Evolutionary conservation across 176 grass and related monocot species (phyloP).

Genomic region (Luzula sylvatica): DNA sequence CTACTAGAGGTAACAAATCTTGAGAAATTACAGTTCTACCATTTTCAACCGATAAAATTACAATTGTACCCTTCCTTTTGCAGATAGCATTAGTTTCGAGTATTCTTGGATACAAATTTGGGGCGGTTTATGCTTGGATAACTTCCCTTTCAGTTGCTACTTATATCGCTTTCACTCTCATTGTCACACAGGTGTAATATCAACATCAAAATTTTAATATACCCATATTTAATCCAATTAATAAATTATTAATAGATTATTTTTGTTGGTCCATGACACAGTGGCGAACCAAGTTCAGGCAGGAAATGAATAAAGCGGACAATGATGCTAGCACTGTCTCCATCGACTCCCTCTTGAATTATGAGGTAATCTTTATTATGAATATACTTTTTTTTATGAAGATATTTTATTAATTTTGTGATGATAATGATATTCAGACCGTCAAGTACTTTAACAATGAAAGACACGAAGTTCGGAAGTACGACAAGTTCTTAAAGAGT

Average conservation of each 20-base stretch:
- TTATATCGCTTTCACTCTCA: slow-evolving; percentile 93
- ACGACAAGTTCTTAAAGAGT: slow-evolving; percentile 93
- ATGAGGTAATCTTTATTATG: slow-evolving; percentile 60
- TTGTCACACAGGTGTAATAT: slow-evolving; percentile 69
- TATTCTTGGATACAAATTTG: slow-evolving; percentile 92
- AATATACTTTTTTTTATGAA: slow-evolving; percentile 11
- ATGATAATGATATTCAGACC: slow-evolving; percentile 33
- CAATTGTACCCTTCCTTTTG: not conserved
- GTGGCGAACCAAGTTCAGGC: slow-evolving; percentile 94
- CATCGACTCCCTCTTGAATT: slow-evolving; percentile 92
- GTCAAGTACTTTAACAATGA: slow-evolving; percentile 99
- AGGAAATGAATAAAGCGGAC: slow-evolving; percentile 94
- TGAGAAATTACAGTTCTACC: too few species aligned
- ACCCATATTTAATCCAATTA: slow-evolving; percentile 11
- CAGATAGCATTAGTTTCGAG: slow-evolving; percentile 92
- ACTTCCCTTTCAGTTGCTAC: slow-evolving; percentile 89
- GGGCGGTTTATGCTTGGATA: slow-evolving; percentile 96
- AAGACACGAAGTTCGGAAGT: slow-evolving; percentile 81
- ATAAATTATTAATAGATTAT: not conserved
- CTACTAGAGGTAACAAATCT: slow-evolving; percentile 74
- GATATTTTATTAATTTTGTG: slow-evolving; percentile 13
- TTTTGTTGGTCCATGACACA: slow-evolving; percentile 7
- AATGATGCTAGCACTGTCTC: slow-evolving; percentile 90
- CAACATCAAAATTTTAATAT: slow-evolving; percentile 3
- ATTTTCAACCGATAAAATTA: too few species aligned